phyloP scores from a whole-genome alignment of 768 basidiomycete genomes.

The Mycena rosella region DNA sequence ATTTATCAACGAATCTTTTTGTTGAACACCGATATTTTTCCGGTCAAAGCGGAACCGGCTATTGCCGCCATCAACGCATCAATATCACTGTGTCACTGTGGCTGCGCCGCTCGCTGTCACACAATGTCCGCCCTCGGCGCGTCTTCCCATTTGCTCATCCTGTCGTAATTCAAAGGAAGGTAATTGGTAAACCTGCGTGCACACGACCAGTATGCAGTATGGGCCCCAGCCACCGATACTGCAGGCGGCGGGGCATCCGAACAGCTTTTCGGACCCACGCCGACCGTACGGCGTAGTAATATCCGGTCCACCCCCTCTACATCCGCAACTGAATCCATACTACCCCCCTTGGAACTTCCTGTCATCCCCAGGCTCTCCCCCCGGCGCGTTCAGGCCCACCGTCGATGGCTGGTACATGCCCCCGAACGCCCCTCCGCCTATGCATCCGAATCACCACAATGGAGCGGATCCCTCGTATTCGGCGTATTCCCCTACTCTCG shows the following conservation, averaged over 20 bases:
- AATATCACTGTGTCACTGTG: not conserved
- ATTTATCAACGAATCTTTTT: too few relatives aligned
- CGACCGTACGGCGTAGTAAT: constrained; percentile 13
- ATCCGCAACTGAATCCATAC: constrained; percentile 9
- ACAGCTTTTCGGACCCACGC: constrained; percentile 25
- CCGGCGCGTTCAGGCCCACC: constrained; percentile 23
- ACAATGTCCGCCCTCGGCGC: not conserved
- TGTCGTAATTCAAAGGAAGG: too few relatives aligned
- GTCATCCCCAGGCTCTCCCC: constrained; percentile 6
- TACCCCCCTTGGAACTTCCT: constrained; percentile 11
- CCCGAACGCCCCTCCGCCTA: not conserved
- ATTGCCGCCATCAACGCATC: not conserved
- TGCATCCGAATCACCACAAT: not conserved
- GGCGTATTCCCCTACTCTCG: constrained; percentile 3
- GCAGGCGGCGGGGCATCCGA: constrained; percentile 12
- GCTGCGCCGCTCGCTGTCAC: not conserved
- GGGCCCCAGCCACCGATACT: constrained; percentile 1
- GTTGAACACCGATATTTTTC: too few relatives aligned
- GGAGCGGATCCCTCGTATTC: not conserved
- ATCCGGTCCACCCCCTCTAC: not conserved
- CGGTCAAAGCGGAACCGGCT: not conserved
- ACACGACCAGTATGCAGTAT: constrained; percentile 20
- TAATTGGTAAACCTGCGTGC: not conserved
- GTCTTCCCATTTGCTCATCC: not conserved
- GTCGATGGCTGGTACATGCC: constrained; percentile 36